Evolutionary conservation across 1,139 yeast species (phyloP), one percentile per base, ranked within the genome.

Genomic region (Diutina catenulata): DNA sequence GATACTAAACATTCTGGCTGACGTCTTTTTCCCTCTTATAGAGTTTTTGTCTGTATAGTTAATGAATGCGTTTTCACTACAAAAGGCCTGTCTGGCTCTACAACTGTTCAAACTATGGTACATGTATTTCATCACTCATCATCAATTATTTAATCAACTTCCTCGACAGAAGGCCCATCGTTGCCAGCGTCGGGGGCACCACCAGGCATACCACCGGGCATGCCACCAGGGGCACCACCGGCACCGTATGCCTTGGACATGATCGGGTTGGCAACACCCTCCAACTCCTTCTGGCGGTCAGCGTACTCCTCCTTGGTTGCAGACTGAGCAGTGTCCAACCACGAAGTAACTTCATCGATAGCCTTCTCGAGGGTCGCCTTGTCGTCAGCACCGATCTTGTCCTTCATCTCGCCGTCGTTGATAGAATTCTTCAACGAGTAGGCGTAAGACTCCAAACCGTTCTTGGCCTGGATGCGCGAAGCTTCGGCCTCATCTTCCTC

Each of bases 281-380:
- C 75, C 59, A 91, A 75, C 56, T 81, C 76, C 60, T 87, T 94
- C 64, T 77, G 84, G 66, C 87, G 94, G 62, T 87, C 97, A 44
- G 86, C 94, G 51, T 83, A 81, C 55, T 91, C 98, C 62, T 87
- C 97, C 51, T 81, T 75, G 43, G 94, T 74, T 36, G 96, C 97
- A 43, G 79, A 62, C 42, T 83, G 93, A 53, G 76, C 81, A 64
- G 83, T 84, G 56, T 88, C 96, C 67, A 91, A 67, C 78, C 93
- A 91, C 36, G 45, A 47, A 48, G 81, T 63, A 40, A 87, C 75
- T 59, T 91, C 97, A 60, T 79, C 78, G 51, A 86, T 67, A 45
- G 96, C 95, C 52, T 88, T 97, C 50, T 73, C 68, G 53, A 91
- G 68, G 47, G 94, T 72, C 65, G 86, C 95, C 68, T 82, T 84